Base-by-base conservation (phyloP, 169 alveolate species). In the Miamiensis avidus region DNA sequence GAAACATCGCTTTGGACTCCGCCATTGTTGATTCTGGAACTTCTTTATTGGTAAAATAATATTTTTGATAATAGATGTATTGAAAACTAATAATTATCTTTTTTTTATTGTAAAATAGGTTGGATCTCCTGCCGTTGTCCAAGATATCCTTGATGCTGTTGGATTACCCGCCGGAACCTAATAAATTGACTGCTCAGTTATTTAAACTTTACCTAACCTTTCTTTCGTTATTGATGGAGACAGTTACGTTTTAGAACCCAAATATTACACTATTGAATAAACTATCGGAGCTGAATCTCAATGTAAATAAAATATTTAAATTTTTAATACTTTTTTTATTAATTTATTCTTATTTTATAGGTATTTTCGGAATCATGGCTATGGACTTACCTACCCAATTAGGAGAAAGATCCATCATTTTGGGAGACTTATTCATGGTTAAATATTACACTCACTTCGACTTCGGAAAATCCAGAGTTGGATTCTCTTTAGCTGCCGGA, bases 21-120 rank as follows among this genome's bases (percentile, higher is more conserved):
- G 69, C 84, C 73, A 95, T 97, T 79, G 93, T 97, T 82, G 98
- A 95, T 89, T 88, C 97, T 74, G 98, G 98, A 20, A 94, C 98
- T 75, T 92, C 98, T 74, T 89, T 95, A 33, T 84, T 95, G 75
- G 97, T 49, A 49, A 49, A 49, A n/a, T n/a, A n/a, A n/a, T n/a
- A n/a, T n/a, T 93, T 64, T 96, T 95, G 69, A 86, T 91, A 34
- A 82, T 74, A 65, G 81, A 78, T 27, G 91, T 91, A 81, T 78
- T 92, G 31, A 83, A 91, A 78, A 82, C 76, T 74, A 90, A 94
- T 83, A 94, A 49, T 11, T 49, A 49, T 49, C 4, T 11, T 11
- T 11, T 49, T 49, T 49, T 49, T 11, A 49, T 49, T 49, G 4
- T 49, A 11, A 49, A 49, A 4, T 49, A 49, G 69, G 20, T 49